Evolutionary conservation across 768 basidiomycete genomes (phyloP), one percentile per base, ranked within the genome.

Genomic region (Naganishia vishniacii): DNA sequence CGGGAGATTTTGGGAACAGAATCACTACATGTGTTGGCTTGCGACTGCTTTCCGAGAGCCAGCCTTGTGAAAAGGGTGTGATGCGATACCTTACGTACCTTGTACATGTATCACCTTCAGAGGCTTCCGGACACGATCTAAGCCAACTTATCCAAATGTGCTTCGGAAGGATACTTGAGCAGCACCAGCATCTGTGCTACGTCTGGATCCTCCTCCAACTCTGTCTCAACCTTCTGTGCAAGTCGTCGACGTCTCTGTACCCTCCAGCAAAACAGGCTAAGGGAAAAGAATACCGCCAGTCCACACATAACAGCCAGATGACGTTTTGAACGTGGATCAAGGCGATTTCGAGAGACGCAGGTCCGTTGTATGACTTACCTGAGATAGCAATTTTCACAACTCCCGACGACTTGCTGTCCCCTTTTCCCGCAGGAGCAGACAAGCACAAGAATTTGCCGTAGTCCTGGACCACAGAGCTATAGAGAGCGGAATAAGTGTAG

Each of bases 401-500:
- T 4, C 31, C 49, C 12, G 49, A 34, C 9, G 32, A 20, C 20
- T 32, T n/a, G 49, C 29, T 32, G 29, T 51, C n/a, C 20, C 12
- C 7, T 7, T 7, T 18, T n/a, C 7, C 28, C 4, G 13, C 49
- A 13, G 49, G 32, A 31, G 49, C 29, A 8, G 32, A 4, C n/a
- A 51, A n/a, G 32, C 49, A 51, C n/a, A 51, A 12, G 3, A 51
- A 26, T 2, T 51, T 32, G 49, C 49, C 49, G 32, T 51, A 31
- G 31, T 51, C 32, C 31, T 31, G 31, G 4, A 18, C 29, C 31
- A 51, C 2, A 5, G 49, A n/a, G 18, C 49, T 51, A 20, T 5
- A 31, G 3, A 6, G 31, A 11, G 8, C 18, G 8, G 15, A 13
- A 18, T 9, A 8, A 11, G 4, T 3, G 18, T 16, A 51, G n/a